Evolutionary conservation across 225 moss, liverwort and hornwort species (phyloP).

Genomic region (Takakia lepidozioides): DNA sequence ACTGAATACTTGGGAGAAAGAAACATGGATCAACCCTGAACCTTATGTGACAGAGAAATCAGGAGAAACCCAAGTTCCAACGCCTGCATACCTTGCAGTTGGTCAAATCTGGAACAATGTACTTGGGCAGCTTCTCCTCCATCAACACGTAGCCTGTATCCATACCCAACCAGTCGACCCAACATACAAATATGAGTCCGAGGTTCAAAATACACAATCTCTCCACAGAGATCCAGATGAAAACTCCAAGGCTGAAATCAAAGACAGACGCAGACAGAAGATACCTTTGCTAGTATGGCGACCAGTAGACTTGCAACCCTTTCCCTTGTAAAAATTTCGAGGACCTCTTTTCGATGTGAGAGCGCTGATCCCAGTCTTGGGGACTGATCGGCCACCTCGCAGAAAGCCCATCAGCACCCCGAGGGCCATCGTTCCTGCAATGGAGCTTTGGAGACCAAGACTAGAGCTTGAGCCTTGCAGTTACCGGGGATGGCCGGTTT

Average conservation of each 20-base stretch:
- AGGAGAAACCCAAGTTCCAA: too few relatives aligned
- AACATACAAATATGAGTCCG: too few relatives aligned
- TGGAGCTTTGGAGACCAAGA: too few relatives aligned
- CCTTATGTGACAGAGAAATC: too few relatives aligned
- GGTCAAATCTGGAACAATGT: constrained; percentile 64
- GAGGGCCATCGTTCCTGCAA: constrained; percentile 32
- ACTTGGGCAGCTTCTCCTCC: constrained; percentile 70
- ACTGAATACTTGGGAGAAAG: too few relatives aligned
- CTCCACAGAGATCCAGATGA: too few relatives aligned
- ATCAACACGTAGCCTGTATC: constrained; percentile 69
- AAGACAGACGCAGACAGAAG: too few relatives aligned
- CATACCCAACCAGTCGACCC: too few relatives aligned
- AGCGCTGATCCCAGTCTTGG: constrained; percentile 53
- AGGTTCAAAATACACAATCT: too few relatives aligned
- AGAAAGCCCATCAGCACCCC: constrained; percentile 61
- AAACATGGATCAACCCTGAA: too few relatives aligned
- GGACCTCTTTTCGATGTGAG: constrained; percentile 84
- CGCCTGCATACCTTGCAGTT: constrained; percentile 49
- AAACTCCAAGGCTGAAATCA: neutral
- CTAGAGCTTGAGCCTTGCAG: too few relatives aligned
- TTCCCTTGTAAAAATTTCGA: constrained; percentile 81
- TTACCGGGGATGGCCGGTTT: too few relatives aligned
- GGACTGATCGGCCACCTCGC: constrained; percentile 56
- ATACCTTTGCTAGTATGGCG: constrained; percentile 84
- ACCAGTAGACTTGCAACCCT: constrained; percentile 84